Base-by-base conservation (phyloP, 148 eudicot genomes). In the Tetragonia tetragonoides region DNA sequence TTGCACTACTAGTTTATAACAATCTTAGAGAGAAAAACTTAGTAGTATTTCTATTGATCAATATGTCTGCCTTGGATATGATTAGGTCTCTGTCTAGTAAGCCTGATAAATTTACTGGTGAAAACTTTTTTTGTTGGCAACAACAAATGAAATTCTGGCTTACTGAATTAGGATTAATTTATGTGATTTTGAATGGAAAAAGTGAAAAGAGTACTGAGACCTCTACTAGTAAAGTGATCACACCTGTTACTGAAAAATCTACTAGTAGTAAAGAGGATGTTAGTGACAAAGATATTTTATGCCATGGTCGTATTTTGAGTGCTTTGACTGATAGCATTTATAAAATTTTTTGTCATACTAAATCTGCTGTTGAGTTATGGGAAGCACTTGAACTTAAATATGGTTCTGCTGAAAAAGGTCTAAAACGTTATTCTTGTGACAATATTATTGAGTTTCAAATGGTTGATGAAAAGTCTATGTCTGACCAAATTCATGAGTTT, bases 101-200 rank as follows among this genome's bases (percentile, higher is more conserved):
- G 28, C 51, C 28, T 44, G 72, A 68, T 3, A 68, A 41, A 20
- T 60, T 74, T 61, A 6, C 20, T 61, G 67, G 77, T 9, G 8
- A 41, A 6, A 74, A n/a, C 14, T 39, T 74, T 44, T 61, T 57
- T 7, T 56, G 44, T 20, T 74, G 67, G 77, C 20, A 74, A 61
- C 67, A 74, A 74, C 54, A 41, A 21, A 74, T 74, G 77, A 74
- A 74, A 62, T 74, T 74, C 41, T 61, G 67, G 56, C 37, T 74
- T 20, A 74, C 67, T n/a, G 21, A 74, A 73, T 17, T 12, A 6
- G 68, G n/a, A 28, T 21, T 66, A 3, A 10, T 40, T 39, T 12
- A 7, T 66, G 15, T 17, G 10, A 66, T 37, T 37, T 12, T 5
- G 3, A 38, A 37, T 39, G 70, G 46, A 16, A 37, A 62, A 62